Evolutionary conservation across 306 rosid species (phyloP), one percentile per base, ranked within the genome.

Genomic region (Ochetophila trinervis): DNA sequence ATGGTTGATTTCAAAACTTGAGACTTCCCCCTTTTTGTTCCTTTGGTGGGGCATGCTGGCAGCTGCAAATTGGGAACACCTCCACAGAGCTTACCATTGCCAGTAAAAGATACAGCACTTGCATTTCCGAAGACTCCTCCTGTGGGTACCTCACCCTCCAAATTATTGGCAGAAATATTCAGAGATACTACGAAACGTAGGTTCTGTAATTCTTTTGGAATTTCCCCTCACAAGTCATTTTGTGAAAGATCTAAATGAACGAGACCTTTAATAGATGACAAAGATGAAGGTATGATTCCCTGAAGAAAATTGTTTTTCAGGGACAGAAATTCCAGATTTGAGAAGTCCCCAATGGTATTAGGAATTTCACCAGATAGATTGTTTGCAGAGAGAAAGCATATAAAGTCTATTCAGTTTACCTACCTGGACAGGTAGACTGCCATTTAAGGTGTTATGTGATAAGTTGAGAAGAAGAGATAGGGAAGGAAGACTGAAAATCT

Each of bases 191-290:
- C 4, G 3, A 21, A 12, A 10, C 8, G 5, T 12, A 42, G 21
- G n/a, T 27, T 22, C 6, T 60, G 27, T 9, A 60, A 19, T 12
- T n/a, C 40, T 1, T 11, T 4, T 21, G 66, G 66, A 61, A 61
- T 61, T 40, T 40, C 32, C 6, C 53, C 20, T 2, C 53, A 44
- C 10, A 62, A 62, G 16, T 62, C 22, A 17, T 62, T 62, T 11
- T 34, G 35, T 9, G 66, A 62, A 44, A 62, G 66, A 49, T 62
- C 66, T 21, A 62, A 14, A 12, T 62, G 50, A 5, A 0, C 35
- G 21, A 62, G 6, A 30, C 36, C 36, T 23, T 48, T 62, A 20
- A 44, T 1, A 1, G 36, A 62, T 21, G 18, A 20, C 66, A 62
- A 5, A 22, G 53, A 42, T 17, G 12, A 62, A 23, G 66, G 53